phyloP scores from a whole-genome alignment of 345 rosid genomes.

The Mangifera indica region DNA sequence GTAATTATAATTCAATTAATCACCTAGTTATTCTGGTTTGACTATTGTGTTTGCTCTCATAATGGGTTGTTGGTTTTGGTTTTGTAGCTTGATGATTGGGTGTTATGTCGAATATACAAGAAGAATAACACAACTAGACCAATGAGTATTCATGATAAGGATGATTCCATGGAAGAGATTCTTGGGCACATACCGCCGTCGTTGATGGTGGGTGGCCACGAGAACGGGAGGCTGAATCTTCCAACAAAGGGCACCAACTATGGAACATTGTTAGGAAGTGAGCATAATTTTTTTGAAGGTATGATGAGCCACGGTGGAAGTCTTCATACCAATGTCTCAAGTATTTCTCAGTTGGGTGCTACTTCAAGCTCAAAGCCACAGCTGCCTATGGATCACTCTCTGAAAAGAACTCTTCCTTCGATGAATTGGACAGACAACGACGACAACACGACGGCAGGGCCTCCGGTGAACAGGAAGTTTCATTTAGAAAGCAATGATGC shows the following conservation, averaged over 20 bases:
- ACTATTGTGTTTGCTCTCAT: neutral
- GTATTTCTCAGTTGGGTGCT: conserved; percentile 33
- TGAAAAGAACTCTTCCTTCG: conserved; percentile 58
- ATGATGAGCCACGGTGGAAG: conserved; percentile 33
- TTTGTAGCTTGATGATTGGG: conserved; percentile 93
- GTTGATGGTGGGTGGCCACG: conserved; percentile 33
- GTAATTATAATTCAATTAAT: conserved; percentile 32
- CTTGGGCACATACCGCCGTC: conserved; percentile 55
- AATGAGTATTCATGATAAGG: conserved; percentile 48
- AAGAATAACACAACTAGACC: conserved; percentile 54
- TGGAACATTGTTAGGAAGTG: conserved; percentile 42
- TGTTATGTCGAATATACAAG: conserved; percentile 88
- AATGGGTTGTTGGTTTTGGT: neutral
- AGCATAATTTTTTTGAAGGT: conserved; percentile 44
- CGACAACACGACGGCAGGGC: conserved; percentile 22
- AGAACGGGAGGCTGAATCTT: conserved; percentile 31
- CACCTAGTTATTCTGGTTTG: neutral
- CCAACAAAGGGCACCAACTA: conserved; percentile 31
- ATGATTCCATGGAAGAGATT: conserved; percentile 54
- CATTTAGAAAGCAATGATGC: conserved; percentile 36
- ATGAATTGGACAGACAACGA: conserved; percentile 61
- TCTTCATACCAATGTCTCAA: conserved; percentile 14
- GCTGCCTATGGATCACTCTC: conserved; percentile 38
- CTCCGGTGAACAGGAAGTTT: conserved; percentile 55
- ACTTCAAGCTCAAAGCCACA: conserved; percentile 44